phyloP scores from a whole-genome alignment of 805 yeast species.

The Maudiozyma pseudohumilis region DNA sequence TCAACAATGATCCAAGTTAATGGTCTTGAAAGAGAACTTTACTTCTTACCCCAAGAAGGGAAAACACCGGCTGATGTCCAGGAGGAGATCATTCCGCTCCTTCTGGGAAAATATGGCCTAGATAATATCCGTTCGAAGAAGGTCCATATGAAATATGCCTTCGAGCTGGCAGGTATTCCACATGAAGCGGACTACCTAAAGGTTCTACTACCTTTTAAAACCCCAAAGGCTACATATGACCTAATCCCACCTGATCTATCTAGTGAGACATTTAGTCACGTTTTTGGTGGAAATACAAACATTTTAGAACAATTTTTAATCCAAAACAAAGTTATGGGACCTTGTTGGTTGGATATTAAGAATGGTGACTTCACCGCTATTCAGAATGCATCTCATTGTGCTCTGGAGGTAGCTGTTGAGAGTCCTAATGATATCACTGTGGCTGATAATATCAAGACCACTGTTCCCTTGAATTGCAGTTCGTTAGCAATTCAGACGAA shows the following conservation, averaged over 20 bases:
- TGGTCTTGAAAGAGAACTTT: conserved; percentile 62
- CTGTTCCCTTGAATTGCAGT: conserved; percentile 65
- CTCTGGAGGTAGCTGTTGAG: conserved; percentile 55
- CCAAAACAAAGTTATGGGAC: conserved; percentile 85
- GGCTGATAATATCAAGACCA: conserved; percentile 34
- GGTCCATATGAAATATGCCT: conserved; percentile 71
- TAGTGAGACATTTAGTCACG: conserved; percentile 68
- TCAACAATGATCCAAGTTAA: conserved; percentile 72
- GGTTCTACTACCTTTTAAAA: conserved; percentile 62
- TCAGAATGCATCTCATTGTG: conserved; percentile 67
- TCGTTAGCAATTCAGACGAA: conserved; percentile 73
- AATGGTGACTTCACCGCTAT: conserved; percentile 50
- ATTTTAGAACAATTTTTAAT: conserved; percentile 81
- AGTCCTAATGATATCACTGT: conserved; percentile 41
- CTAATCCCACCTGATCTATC: conserved; percentile 51
- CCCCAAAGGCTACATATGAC: conserved; percentile 42
- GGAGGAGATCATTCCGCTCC: conserved; percentile 61
- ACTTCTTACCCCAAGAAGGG: conserved; percentile 62
- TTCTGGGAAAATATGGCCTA: conserved; percentile 54
- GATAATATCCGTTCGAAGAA: conserved; percentile 59
- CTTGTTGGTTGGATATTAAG: conserved; percentile 83
- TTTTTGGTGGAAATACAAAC: conserved; percentile 67
- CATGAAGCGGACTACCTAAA: conserved; percentile 67
- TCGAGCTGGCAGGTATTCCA: conserved; percentile 76
- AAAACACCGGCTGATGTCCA: conserved; percentile 57